Base-by-base conservation (phyloP, 352 stramenopile species). In the Phytophthora aleatoria region DNA sequence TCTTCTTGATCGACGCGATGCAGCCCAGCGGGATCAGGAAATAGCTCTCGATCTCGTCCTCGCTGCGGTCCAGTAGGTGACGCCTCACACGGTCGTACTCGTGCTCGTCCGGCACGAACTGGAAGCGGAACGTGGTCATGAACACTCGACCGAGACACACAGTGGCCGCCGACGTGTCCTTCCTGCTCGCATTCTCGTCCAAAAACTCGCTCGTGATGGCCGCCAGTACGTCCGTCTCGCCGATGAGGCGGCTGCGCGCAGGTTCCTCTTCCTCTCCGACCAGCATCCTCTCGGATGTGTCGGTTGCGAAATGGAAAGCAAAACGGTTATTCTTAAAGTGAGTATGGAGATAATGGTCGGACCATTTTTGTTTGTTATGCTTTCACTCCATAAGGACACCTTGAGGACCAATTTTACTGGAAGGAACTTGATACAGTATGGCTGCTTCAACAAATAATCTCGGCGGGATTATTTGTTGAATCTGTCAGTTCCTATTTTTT, bases 41-140 rank as follows among this genome's bases (percentile, higher is more conserved):
- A 57, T 89, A 95, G 51, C 72, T 90, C 50, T 80, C 77, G 52
- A 93, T 88, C 64, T 93, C 84, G 28, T 86, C 80, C 12, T 81
- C 70, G 11, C 55, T 43, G n/a, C 85, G 79, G 9, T 83, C 55
- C 26, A 89, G 74, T 41, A 92, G 62, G 39, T 93, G 83, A 9
- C 65, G 56, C 9, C 61, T 72, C 47, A 81, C 73, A 53, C 76
- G 76, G 43, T 82, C 81, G 60, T 76, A 77, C 56, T 88, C 83
- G 55, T 79, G 76, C 55, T 73, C 72, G 55, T 91, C 81, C 10
- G 80, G 81, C 43, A 83, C 52, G 61, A 95, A 95, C 77, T 92
- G 83, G 63, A 95, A 92, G 51, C 87, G 84, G 69, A 85, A 95
- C 16, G 84, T 93, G 27, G 87, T 95, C 85, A 93, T 95, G 69